Evolutionary conservation across 164 flowering plant genomes (phyloP).

Genomic region (Tetrastigma voinierianum): DNA sequence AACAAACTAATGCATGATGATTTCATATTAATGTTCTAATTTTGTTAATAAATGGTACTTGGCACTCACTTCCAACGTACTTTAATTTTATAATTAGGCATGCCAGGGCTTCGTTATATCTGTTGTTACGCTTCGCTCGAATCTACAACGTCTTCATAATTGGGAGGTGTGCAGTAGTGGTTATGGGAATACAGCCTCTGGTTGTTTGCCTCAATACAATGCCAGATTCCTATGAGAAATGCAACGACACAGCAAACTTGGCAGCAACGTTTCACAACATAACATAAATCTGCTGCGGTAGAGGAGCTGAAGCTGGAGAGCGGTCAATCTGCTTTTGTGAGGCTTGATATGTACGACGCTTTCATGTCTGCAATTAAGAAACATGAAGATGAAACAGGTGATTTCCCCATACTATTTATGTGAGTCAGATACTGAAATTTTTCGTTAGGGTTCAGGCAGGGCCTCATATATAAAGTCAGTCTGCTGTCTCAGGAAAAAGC

Average conservation of each 20-base stretch:
- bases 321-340: not conserved
- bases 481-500: too few species aligned
- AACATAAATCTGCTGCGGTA: not conserved
- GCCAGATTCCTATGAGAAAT: conserved; percentile 3
- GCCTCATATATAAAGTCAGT: too few species aligned
- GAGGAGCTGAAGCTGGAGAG: not conserved
- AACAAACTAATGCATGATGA: not conserved
- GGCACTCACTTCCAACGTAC: not conserved
- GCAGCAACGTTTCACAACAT: conserved; percentile 6
- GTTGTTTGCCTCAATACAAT: conserved; percentile 15
- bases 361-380: not conserved
- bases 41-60: too few species aligned
- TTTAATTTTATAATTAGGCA: not conserved
- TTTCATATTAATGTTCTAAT: too few species aligned
- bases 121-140: conserved; percentile 5
- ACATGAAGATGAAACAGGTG: not conserved
- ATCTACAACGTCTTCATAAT: conserved; percentile 6
- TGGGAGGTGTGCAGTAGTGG: conserved; percentile 12
- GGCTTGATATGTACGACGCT: not conserved
- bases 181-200: conserved; percentile 9
- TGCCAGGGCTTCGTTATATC: not conserved
- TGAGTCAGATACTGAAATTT: not conserved
- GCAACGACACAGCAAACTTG: conserved; percentile 10
- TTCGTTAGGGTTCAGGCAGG: too few species aligned
- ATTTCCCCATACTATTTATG: conserved; percentile 12